Base-by-base conservation (phyloP, 1,284 basidiomycete genomes). In the Volvariella volvacea region DNA sequence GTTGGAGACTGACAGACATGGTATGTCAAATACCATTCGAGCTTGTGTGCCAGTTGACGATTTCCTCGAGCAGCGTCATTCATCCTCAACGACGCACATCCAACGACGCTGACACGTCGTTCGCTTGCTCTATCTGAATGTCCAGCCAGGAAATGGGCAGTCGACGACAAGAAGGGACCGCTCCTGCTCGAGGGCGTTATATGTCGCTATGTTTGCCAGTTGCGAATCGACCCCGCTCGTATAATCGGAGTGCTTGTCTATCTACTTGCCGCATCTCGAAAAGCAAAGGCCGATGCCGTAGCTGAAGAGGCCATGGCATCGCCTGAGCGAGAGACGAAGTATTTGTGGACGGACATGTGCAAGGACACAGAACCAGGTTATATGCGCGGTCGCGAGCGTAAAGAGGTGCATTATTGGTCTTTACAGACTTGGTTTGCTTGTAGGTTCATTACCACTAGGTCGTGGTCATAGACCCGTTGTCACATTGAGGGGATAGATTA, bases 201-300 rank as follows among this genome's bases (percentile, higher is more conserved):
- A 28, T 99, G 98, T 74, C 89, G 95, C 57, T 99, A 99, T 65
- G 94, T 92, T 63, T 95, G 95, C 59, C 96, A 99, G 78, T 98
- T 94, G 86, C 95, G 98, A 91, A 97, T 94, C 48, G 95, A 99
- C 71, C 95, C 95, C 39, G 95, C 95, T 56, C 98, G 95, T 31
- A 98, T 94, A 30, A 98, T 98, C 83, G 91, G 95, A 58, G 97
- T 92, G 6, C 90, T 94, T 59, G 95, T 22, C 30, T 14, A 88
- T 84, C 74, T 76, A 64, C 70, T 98, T 51, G 95, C 98, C 76
- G 97, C 96, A 74, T 80, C 83, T 14, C 92, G 92, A 31, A 95
- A 97, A 73, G 77, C 83, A n/a, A 80, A 83, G 49, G 88, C 98
- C 45, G 93, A 97, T 64, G 68, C 75, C 54, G 92, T 92, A 2